These are phyloP conservation scores for Jacaranda copaia DNA, from an alignment of 257 asterid species.

Conservation along the genomic window DNA sequence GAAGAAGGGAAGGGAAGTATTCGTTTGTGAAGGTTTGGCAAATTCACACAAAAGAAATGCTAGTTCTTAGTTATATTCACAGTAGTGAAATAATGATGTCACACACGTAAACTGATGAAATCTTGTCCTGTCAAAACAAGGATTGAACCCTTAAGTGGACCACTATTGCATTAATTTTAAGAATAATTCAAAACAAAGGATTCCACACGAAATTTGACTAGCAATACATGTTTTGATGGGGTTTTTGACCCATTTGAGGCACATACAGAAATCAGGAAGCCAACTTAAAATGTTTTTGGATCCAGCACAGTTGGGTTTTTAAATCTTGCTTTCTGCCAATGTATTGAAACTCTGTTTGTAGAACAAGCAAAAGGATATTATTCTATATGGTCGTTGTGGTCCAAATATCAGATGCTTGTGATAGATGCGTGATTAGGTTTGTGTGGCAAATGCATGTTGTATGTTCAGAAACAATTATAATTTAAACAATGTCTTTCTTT, in stretches of 20 bases:
- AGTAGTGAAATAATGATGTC: neutral
- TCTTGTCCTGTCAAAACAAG: neutral
- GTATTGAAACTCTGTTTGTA: neutral
- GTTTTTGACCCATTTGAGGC: neutral
- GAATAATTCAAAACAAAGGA: neutral
- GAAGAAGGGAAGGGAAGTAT: neutral
- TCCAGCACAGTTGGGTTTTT: neutral
- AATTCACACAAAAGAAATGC: neutral
- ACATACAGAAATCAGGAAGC: neutral
- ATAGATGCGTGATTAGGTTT: slow-evolving; percentile 14
- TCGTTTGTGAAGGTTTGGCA: neutral
- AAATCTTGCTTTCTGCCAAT: neutral
- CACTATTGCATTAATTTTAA: neutral
- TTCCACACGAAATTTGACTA: neutral
- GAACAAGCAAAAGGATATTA: neutral
- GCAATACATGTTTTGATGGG: neutral
- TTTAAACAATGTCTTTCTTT: neutral
- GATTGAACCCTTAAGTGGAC: neutral
- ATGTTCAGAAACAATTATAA: neutral
- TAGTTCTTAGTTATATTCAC: neutral
- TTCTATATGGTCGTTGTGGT: neutral
- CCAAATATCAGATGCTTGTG: slow-evolving; percentile 8
- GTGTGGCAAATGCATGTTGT: slow-evolving; percentile 3
- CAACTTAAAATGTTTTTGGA: neutral
- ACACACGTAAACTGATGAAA: neutral